These are phyloP conservation scores for Handroanthus guayacan DNA, from an alignment of 257 asterid species.

Conservation along the genomic window DNA sequence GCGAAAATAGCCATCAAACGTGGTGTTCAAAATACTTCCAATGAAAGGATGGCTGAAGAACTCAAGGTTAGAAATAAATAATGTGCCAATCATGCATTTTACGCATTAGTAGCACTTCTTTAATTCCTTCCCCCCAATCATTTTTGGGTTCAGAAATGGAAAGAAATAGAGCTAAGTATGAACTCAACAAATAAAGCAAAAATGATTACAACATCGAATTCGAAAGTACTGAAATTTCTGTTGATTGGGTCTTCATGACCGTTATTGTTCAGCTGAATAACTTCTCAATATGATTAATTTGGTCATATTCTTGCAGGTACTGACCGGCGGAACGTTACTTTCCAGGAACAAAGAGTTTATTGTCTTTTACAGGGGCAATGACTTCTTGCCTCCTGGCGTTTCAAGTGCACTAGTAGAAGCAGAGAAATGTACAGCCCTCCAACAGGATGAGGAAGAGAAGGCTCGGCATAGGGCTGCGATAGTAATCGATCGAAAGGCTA, in stretches of 20 bases:
- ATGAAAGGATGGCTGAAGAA: conserved; percentile 94
- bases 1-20: conserved; percentile 93
- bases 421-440: conserved; percentile 55
- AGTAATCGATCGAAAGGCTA: conserved; percentile 44
- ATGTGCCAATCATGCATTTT: not conserved
- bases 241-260: not conserved
- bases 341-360: conserved; percentile 94
- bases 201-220: not conserved
- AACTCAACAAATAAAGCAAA: not conserved
- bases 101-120: not conserved
- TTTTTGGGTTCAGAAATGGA: not conserved
- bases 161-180: not conserved
- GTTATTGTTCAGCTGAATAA: not conserved
- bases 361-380: conserved; percentile 90
- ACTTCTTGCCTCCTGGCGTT: conserved; percentile 75
- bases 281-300: conserved; percentile 8
- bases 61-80: conserved; percentile 65
- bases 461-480: conserved; percentile 72
- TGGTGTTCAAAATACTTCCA: conserved; percentile 80
- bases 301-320: conserved; percentile 55
- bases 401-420: conserved; percentile 65
- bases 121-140: conserved; percentile 2
- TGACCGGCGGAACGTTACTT: conserved; percentile 91
- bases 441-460: conserved; percentile 83
- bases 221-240: not conserved